Evolutionary conservation across 306 rosid species (phyloP).

Genomic region (Aeschynomene evenia): DNA sequence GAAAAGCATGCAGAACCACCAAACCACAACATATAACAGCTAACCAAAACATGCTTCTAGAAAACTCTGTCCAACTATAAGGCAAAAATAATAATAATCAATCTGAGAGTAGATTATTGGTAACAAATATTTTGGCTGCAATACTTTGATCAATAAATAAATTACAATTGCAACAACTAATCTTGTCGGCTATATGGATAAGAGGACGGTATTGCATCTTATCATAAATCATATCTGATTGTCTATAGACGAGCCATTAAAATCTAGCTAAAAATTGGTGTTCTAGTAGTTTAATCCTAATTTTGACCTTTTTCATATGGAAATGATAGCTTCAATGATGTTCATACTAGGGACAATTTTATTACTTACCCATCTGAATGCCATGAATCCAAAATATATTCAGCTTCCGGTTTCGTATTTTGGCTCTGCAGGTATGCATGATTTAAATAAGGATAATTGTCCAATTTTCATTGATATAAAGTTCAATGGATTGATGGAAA

Average conservation of each 20-base stretch:
- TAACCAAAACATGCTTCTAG: constrained; percentile 81
- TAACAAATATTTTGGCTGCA: neutral
- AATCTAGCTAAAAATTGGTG: neutral
- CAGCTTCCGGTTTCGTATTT: constrained; percentile 70
- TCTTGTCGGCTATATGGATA: no score
- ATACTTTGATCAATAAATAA: neutral
- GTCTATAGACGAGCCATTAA: no score
- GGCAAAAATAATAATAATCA: neutral
- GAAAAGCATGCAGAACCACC: constrained; percentile 60
- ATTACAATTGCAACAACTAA: neutral
- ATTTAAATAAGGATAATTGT: constrained; percentile 8
- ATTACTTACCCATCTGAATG: constrained; percentile 55
- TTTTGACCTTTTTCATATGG: neutral
- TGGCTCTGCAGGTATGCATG: constrained; percentile 49
- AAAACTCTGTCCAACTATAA: constrained; percentile 77
- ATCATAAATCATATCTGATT: no score
- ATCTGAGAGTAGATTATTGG: neutral
- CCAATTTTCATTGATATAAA: neutral
- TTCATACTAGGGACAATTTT: neutral
- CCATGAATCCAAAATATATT: constrained; percentile 50
- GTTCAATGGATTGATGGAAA: constrained; percentile 2
- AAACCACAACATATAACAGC: constrained; percentile 67
- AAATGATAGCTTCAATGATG: constrained; percentile 19
- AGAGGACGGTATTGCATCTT: no score
- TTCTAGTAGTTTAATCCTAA: neutral